Conservation (phyloP, 1,284 basidiomycete species). For the Boletus mariae region DNA sequence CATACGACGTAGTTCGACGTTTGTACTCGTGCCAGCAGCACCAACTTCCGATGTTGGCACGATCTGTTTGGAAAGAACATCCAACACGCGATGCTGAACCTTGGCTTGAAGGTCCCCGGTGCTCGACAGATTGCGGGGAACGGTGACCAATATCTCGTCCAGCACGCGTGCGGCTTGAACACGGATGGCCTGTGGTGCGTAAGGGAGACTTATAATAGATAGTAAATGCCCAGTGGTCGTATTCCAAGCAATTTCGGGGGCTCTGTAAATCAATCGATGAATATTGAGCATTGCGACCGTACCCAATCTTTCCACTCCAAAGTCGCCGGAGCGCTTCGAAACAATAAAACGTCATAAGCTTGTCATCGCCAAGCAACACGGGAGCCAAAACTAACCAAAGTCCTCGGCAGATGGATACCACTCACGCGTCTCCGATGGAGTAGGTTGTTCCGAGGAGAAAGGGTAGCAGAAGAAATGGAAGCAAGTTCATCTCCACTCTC, state of each 20-base stretch:
- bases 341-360: background rate
- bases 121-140: slow-evolving; percentile 64
- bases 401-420: slow-evolving; percentile 77
- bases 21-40: slow-evolving; percentile 45
- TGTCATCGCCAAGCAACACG: background rate
- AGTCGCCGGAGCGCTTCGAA: slow-evolving; percentile 69
- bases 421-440: slow-evolving; percentile 73
- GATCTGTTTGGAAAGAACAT: slow-evolving; percentile 80
- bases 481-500: slow-evolving; percentile 43
- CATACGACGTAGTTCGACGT: slow-evolving; percentile 78
- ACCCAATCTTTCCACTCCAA: slow-evolving; percentile 84
- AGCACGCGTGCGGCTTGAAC: slow-evolving; percentile 85
- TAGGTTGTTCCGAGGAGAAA: slow-evolving; percentile 42
- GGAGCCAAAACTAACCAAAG: slow-evolving; percentile 50
- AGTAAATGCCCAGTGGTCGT: slow-evolving; percentile 77
- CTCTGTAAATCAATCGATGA: slow-evolving; percentile 75
- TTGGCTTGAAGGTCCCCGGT: slow-evolving; percentile 60
- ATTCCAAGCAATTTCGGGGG: slow-evolving; percentile 84
- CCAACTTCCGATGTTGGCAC: slow-evolving; percentile 46
- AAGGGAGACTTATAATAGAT: slow-evolving; percentile 61
- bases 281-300: slow-evolving; percentile 80
- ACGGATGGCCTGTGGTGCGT: slow-evolving; percentile 76
- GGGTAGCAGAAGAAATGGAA: slow-evolving; percentile 31
- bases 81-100: slow-evolving; percentile 80
- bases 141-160: slow-evolving; percentile 73